Conservation (phyloP, 441 rosid genomes). For the Gossypium davidsonii region DNA sequence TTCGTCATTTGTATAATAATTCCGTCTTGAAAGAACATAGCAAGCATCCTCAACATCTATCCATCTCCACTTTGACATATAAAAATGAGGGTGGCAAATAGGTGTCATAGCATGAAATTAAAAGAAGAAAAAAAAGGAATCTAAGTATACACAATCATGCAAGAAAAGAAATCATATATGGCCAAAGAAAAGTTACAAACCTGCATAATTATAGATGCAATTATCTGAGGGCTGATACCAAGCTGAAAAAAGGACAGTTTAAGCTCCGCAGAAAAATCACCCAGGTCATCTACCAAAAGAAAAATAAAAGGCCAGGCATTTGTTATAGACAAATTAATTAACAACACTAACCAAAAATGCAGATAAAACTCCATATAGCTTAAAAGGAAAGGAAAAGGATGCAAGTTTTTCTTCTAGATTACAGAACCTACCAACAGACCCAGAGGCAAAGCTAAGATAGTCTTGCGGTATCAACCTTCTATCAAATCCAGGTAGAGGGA, state of each 20-base stretch:
- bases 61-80: neutral
- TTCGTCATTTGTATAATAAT: neutral
- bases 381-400: neutral
- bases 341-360: neutral
- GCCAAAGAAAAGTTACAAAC: constrained; percentile 29
- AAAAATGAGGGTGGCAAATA: neutral
- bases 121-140: neutral
- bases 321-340: constrained; percentile 1
- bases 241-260: constrained; percentile 92
- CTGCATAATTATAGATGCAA: constrained; percentile 91
- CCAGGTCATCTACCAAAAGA: constrained; percentile 68
- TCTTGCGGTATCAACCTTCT: constrained; percentile 81
- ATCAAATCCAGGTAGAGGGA: constrained; percentile 92
- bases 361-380: neutral
- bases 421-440: constrained; percentile 68
- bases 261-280: constrained; percentile 68
- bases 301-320: neutral
- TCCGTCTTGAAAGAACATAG: neutral
- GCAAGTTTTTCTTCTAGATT: neutral
- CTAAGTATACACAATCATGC: neutral
- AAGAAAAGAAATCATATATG: neutral
- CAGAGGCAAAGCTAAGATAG: constrained; percentile 85
- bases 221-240: constrained; percentile 89
- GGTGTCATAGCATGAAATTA: neutral
- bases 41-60: neutral